Percentiles rank a stretch among this genome's conserved stretches.
phyloP scores from a whole-genome alignment of 2,329 filamentous ascomycete species.

The Fusarium buxicola region DNA sequence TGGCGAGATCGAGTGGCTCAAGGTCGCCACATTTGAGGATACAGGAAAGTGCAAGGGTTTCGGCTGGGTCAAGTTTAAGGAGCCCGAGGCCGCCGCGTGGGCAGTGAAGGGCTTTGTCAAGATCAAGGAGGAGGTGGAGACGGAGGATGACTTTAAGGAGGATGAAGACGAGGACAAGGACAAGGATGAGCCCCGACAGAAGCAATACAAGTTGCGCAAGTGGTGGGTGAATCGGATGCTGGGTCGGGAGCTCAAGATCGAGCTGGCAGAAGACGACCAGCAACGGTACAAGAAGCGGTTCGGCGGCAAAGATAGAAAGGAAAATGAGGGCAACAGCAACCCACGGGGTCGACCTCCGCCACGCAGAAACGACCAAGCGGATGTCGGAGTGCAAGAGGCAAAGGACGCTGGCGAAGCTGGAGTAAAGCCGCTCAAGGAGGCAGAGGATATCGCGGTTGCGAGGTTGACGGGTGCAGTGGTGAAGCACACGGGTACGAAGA shows the following conservation, averaged over 20 bases:
- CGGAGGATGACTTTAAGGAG: slow-evolving; percentile 70
- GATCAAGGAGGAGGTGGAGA: slow-evolving; percentile 73
- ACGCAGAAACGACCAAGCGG: slow-evolving; percentile 43
- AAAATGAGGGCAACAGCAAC: slow-evolving; percentile 42
- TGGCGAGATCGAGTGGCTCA: slow-evolving; percentile 83
- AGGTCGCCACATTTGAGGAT: slow-evolving; percentile 96
- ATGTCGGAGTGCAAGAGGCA: slow-evolving; percentile 43
- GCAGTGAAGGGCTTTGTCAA: slow-evolving; percentile 82
- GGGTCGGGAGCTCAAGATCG: slow-evolving; percentile 84
- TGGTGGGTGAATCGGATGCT: slow-evolving; percentile 89
- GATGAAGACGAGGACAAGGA: slow-evolving; percentile 58
- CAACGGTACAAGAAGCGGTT: slow-evolving; percentile 94
- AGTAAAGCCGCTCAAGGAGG: slow-evolving; percentile 55
- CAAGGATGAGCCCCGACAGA: slow-evolving; percentile 55
- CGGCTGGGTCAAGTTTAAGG: slow-evolving; percentile 92
- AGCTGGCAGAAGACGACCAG: slow-evolving; percentile 93
- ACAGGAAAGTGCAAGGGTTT: slow-evolving; percentile 98
- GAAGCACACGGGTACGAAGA: slow-evolving; percentile 81
- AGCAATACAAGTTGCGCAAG: slow-evolving; percentile 70
- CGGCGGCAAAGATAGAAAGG: slow-evolving; percentile 75
- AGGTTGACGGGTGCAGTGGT: slow-evolving; percentile 84
- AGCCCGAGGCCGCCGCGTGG: slow-evolving; percentile 76
- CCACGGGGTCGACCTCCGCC: slow-evolving; percentile 52
- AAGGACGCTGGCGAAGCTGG: slow-evolving; percentile 35
- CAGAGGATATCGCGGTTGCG: slow-evolving; percentile 62